Evolutionary conservation across 768 basidiomycete genomes (phyloP).

Genomic region (Phaeolepiota aurea): DNA sequence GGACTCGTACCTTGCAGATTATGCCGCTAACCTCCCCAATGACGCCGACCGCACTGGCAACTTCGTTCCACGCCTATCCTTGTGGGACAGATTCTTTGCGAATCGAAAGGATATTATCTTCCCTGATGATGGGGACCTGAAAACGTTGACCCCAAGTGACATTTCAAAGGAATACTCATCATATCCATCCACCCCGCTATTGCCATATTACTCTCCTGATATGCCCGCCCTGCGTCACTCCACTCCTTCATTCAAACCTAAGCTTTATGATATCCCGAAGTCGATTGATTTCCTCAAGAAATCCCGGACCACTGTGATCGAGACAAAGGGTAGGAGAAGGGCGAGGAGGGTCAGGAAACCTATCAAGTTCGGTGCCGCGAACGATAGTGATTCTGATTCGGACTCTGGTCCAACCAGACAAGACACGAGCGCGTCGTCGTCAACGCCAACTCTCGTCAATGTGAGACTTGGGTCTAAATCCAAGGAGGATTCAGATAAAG

Average conservation of each 20-base stretch:
- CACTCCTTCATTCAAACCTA: too few relatives aligned
- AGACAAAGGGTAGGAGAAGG: neutral
- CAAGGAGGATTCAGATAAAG: neutral
- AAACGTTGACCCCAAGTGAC: constrained; percentile 20
- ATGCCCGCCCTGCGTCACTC: too few relatives aligned
- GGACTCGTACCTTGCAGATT: constrained; percentile 58
- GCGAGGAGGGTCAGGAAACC: constrained; percentile 12
- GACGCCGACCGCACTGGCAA: constrained; percentile 45
- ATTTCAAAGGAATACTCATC: neutral
- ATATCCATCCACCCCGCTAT: neutral
- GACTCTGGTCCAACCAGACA: too few relatives aligned
- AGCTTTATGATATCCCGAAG: constrained; percentile 2
- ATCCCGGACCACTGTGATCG: too few relatives aligned
- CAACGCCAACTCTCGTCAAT: constrained; percentile 19
- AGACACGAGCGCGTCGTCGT: constrained; percentile 10
- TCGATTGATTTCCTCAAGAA: neutral
- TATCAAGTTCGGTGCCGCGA: constrained; percentile 12
- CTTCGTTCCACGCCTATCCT: constrained; percentile 43
- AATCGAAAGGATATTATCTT: too few relatives aligned
- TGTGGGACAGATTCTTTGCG: constrained; percentile 44
- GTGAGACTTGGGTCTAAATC: neutral
- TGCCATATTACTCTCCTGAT: neutral
- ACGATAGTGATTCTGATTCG: constrained; percentile 21
- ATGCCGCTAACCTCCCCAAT: constrained; percentile 45
- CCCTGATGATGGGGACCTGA: constrained; percentile 18